Base-by-base conservation (phyloP, 2,329 filamentous ascomycete genomes). In the Kalaharituber pfeilii region DNA sequence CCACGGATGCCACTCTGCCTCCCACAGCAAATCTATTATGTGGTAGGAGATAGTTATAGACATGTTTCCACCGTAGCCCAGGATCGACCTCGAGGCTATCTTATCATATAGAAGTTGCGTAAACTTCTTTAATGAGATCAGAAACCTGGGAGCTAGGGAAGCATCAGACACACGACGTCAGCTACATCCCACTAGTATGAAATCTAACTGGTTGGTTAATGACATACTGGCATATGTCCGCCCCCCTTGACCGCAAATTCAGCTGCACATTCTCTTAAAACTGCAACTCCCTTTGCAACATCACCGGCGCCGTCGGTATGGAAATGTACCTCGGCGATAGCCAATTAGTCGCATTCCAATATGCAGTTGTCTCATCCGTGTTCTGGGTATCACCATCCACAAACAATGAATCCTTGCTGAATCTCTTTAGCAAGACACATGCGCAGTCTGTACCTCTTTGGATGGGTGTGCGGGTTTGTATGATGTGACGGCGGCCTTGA, bases 1-100 rank as follows among this genome's bases (percentile, higher is more conserved):
- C 70, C n/a, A 72, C 69, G 53, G 72, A 68, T 18, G 70, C 68
- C 28, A 72, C 68, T 5, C 73, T 64, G 1, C 72, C 71, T 15
- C 71, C 71, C 24, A 73, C 69, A 39, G 67, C 69, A 30, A 67
- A 67, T 58, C 69, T 69, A 28, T 70, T 69, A 7, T 67, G 65
- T n/a, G 68, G 67, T 20, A 73, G 67, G 3, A 75, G 67, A 11
- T 64, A 65, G 9, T 56, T 57, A 1, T 68, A 66, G 18, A 75
- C 67, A 1, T 70, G 67, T 8, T 70, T 68, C 67, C 71, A 73
- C 28, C 68, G 62, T 54, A 70, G 70, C 9, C 72, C 73, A 1
- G 71, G 68, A 5, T 60, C 59, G 7, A 63, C 58, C 5, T 58
- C 56, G 8, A 63, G 53, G 25, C n/a, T n/a, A n/a, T n/a, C n/a